Base-by-base conservation (phyloP, 139 green algal genomes). In the Trebouxia sp. region DNA sequence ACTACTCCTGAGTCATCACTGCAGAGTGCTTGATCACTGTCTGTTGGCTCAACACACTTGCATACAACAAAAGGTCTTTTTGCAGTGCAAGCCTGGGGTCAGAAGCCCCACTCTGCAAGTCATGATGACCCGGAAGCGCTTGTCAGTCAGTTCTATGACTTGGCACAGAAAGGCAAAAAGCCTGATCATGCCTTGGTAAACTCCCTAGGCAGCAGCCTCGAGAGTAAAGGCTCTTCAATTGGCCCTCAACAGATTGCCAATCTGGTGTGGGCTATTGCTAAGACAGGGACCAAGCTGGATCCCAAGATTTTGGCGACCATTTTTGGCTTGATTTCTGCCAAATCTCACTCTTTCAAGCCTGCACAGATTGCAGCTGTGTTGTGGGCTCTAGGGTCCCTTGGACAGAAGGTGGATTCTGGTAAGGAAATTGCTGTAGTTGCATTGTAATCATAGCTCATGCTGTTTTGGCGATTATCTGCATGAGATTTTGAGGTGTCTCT, bases 331-430 rank as follows among this genome's bases (percentile, higher is more conserved):
- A 30, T 77, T 5, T 51, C 69, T 42, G 69, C 69, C n/a, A 77
- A 77, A 55, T 38, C 69, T 55, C 28, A 32, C 41, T 77, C 69
- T 22, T 77, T 77, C 69, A 77, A 77, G 69, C 69, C 69, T 26
- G 69, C 69, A 26, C 69, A 77, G 39, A 77, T 77, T 56, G 39
- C 69, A 26, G 69, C 69, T 77, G 69, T 77, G 41, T 22, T 77
- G 39, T 77, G 69, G 69, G 69, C 69, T 11, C 22, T 77, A 39
- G 69, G 69, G 20, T 56, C 39, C n/a, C n/a, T 77, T 8, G 69
- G 69, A 55, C 39, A 55, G 20, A 77, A 77, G 26, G 69, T 77
- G 8, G 69, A 77, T 22, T 15, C 69, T 37, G 69, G 69, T 77
- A 55, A 53, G 41, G n/a, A n/a, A n/a, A n/a, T n/a, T n/a, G n/a